Base-by-base conservation (phyloP, 2,329 filamentous ascomycete genomes). In the Whalleya microplaca region DNA sequence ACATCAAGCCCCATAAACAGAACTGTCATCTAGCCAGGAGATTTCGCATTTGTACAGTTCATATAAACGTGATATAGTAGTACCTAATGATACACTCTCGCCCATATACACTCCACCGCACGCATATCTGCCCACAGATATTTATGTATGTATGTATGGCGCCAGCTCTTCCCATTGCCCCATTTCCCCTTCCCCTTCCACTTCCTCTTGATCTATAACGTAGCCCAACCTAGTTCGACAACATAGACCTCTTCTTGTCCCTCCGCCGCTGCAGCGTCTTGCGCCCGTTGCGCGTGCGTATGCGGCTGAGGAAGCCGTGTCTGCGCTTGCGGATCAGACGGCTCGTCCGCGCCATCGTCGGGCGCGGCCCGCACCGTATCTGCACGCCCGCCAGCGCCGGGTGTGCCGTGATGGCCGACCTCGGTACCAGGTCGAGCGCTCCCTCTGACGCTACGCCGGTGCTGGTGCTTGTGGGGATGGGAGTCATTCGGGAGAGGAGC, bases 251-350 rank as follows among this genome's bases (percentile, higher is more conserved):
- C 51, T 82, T 80, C 79, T 85, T 86, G 14, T 75, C 63, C 71
- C 68, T 76, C 71, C 84, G 76, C 65, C 83, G 72, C 67, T 74
- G 71, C 50, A 87, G 66, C 57, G 78, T 83, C 73, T 79, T 82
- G 55, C 78, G 74, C 2, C 84, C 84, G 9, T 76, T 80, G 67
- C 76, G 78, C 45, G 78, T 79, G 62, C 77, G 73, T 62, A 78
- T 70, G 40, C 84, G 75, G 62, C 75, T 77, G 46, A 87, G 70
- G 64, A 85, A 87, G 1, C 84, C 84, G 62, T 82, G 79, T 62
- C 83, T 77, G 21, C 84, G 77, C 77, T 86, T 86, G 72, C 85
- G 81, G 14, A 85, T 70, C 51, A 86, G 73, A 37, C 84, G 77
- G 52, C 80, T 84, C 53, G 78, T 73, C 48, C 77, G 73, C 53